Evolutionary conservation across 2,329 filamentous ascomycete species (phyloP), one percentile per base, ranked within the genome.

Genomic region (Colletotrichum melonis): DNA sequence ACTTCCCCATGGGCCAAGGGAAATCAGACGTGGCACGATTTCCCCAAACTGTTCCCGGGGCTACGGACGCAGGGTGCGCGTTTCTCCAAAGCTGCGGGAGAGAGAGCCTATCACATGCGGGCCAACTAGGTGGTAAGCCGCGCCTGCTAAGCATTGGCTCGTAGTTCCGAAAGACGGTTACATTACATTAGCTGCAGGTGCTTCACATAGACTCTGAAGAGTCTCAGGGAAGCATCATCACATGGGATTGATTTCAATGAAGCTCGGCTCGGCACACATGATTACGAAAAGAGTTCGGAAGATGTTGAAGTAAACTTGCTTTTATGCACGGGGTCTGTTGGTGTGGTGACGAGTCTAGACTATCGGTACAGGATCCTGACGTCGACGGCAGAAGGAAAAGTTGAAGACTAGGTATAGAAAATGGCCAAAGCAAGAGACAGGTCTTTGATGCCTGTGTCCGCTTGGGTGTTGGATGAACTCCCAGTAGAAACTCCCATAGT

Each of bases 71-170:
- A 26, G 35, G 22, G 42, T 22, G 42, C 24, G 70, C 16, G 38
- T 16, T 30, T 64, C 30, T 30, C 30, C 26, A 26, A 26, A 66
- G 71, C 60, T 49, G 46, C 49, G 38, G n/a, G 22, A 49, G 32
- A 57, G 56, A 57, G 56, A 49, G 42, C 42, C 54, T 63, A 19
- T 72, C 71, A 73, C 71, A 73, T 71, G 71, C 70, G 35, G 42
- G 42, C 42, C 12, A n/a, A 49, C 5, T 19, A 42, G 14, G 38
- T 8, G 19, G 42, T 60, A 32, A n/a, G 14, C 26, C 14, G 28
- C 11, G 26, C n/a, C 54, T n/a, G 28, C 11, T 35, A 64, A 26
- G 42, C 58, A 58, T 72, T 73, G 70, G 70, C 6, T 64, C 32
- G 42, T 24, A 5, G 59, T 38, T n/a, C 58, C 67, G 67, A n/a